Conservation (phyloP, 2,329 filamentous ascomycete genomes). For the Aspergillus ibericus region DNA sequence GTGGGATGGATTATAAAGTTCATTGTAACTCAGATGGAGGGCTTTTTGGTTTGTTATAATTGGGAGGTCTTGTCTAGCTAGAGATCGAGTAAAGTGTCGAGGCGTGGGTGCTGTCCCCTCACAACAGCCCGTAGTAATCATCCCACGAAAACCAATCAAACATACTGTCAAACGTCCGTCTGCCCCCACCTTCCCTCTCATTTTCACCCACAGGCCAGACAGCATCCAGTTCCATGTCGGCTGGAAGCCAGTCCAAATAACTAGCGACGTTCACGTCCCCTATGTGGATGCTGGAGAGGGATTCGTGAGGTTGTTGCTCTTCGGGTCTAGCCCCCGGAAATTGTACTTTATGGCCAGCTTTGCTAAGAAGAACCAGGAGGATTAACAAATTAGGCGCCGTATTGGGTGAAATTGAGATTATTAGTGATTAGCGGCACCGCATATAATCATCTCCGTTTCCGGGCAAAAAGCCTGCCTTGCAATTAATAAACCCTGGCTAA, state of each 20-base stretch:
- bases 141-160: conserved; percentile 10
- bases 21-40: too few relatives aligned
- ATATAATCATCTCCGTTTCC: too few relatives aligned
- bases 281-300: not conserved
- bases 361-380: not conserved
- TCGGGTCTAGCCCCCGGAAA: too few relatives aligned
- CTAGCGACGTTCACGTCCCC: not conserved
- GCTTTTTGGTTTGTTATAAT: too few relatives aligned
- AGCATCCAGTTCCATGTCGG: not conserved
- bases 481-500: too few relatives aligned
- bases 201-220: not conserved
- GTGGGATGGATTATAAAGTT: too few relatives aligned
- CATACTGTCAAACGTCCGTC: not conserved
- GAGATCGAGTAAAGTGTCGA: too few relatives aligned
- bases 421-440: too few relatives aligned
- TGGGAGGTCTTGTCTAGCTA: too few relatives aligned
- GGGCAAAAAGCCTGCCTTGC: too few relatives aligned
- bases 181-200: not conserved
- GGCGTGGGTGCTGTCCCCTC: too few relatives aligned
- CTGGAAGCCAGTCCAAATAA: conserved; percentile 6
- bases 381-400: not conserved
- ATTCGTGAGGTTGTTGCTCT: not conserved
- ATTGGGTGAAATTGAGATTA: too few relatives aligned
- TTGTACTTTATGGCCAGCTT: not conserved
- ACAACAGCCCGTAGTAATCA: not conserved